phyloP scores from a whole-genome alignment of 1,284 basidiomycete genomes.

The Pseudozyma tsukubaensis region DNA sequence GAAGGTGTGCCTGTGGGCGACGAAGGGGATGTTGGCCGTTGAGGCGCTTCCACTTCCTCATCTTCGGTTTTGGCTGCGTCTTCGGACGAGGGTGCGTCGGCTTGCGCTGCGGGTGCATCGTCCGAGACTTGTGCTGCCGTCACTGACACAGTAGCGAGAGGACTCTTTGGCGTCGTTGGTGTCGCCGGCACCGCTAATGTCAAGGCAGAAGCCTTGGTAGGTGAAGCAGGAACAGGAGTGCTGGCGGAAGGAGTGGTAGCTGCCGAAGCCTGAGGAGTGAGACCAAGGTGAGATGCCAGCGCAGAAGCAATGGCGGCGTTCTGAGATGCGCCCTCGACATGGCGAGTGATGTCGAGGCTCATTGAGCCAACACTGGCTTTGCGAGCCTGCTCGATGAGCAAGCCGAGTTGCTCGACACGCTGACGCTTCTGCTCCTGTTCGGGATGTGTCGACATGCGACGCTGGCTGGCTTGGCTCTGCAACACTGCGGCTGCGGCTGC shows the following conservation, averaged over 20 bases:
- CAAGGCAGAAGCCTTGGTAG: conserved; percentile 21
- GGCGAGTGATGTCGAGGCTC: conserved; percentile 27
- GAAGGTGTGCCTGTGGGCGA: conserved; percentile 21
- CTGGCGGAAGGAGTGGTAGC: conserved; percentile 25
- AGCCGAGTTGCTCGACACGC: conserved; percentile 42
- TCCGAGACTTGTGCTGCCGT: conserved; percentile 13
- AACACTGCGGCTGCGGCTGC: conserved; percentile 45
- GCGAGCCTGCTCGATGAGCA: conserved; percentile 50
- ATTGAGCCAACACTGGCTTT: conserved; percentile 32
- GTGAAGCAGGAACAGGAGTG: conserved; percentile 20
- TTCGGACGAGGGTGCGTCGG: neutral
- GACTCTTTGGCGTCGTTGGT: conserved; percentile 30
- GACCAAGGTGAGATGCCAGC: conserved; percentile 32
- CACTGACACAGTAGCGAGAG: conserved; percentile 24
- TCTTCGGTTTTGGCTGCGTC: neutral
- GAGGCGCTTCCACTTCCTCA: neutral
- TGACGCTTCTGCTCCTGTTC: conserved; percentile 51
- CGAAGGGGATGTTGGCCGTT: conserved; percentile 1
- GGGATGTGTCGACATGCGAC: conserved; percentile 27
- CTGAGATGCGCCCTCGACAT: conserved; percentile 28
- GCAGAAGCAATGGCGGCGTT: conserved; percentile 43
- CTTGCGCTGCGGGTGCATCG: neutral
- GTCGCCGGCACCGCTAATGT: conserved; percentile 21
- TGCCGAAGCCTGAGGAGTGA: conserved; percentile 28
- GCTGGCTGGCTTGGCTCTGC: conserved; percentile 35